Conservation (phyloP, 2,329 filamentous ascomycete species). For the Neocucurbitaria cava region DNA sequence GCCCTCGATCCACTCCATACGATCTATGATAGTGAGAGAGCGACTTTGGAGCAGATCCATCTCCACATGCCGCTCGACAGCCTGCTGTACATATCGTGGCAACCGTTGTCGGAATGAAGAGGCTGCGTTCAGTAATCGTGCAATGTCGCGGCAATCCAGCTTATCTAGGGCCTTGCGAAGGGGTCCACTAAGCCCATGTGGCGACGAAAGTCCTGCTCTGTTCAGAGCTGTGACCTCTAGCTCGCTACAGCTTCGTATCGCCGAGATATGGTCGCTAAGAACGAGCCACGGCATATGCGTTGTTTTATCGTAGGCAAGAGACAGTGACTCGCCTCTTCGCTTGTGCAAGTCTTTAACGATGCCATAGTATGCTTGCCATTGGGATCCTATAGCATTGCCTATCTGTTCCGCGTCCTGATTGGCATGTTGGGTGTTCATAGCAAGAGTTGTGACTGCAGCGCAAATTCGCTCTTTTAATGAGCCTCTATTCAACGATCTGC, state of each 20-base stretch:
- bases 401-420: constrained; percentile 80
- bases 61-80: constrained; percentile 71
- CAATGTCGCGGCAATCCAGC: constrained; percentile 56
- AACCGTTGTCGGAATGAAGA: constrained; percentile 74
- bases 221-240: constrained; percentile 81
- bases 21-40: constrained; percentile 63
- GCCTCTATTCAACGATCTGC: constrained; percentile 47
- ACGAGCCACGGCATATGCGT: constrained; percentile 82
- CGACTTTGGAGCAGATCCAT: constrained; percentile 78
- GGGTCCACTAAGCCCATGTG: constrained; percentile 23
- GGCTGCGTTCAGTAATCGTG: constrained; percentile 72
- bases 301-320: constrained; percentile 75
- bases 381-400: constrained; percentile 73
- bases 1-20: constrained; percentile 80
- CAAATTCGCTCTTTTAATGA: constrained; percentile 79
- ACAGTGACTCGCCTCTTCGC: constrained; percentile 80
- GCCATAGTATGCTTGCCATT: constrained; percentile 91
- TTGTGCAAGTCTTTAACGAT: constrained; percentile 86
- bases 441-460: constrained; percentile 72
- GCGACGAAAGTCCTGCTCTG: constrained; percentile 48
- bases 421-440: constrained; percentile 67
- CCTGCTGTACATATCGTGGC: constrained; percentile 71
- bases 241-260: constrained; percentile 78
- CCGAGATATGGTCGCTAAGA: constrained; percentile 80
- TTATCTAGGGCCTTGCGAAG: constrained; percentile 43